Percentiles rank a stretch among this genome's conserved stretches.
Evolutionary conservation across 768 basidiomycete genomes (phyloP).

Genomic region (Boletus pseudo-olivaceus): DNA sequence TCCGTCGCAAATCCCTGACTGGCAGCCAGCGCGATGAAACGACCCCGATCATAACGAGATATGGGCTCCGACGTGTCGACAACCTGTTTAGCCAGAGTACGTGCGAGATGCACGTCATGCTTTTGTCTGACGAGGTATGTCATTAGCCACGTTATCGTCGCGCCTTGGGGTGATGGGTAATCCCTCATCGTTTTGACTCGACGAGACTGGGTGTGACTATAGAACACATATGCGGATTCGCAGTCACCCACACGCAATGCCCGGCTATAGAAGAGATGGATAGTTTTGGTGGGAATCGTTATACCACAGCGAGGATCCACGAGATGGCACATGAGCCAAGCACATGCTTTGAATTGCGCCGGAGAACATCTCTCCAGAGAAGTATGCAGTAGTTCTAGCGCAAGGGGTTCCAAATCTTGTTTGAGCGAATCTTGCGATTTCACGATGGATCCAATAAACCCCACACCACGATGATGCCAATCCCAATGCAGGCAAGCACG

Average conservation of each 20-base stretch:
- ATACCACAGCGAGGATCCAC: slow-evolving; percentile 29
- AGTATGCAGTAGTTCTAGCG: slow-evolving; percentile 43
- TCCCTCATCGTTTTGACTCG: slow-evolving; percentile 29
- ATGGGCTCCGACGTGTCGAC: slow-evolving; percentile 40
- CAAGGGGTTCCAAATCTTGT: slow-evolving; percentile 32
- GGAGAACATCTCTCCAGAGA: slow-evolving; percentile 36
- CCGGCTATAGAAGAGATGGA: slow-evolving; percentile 46
- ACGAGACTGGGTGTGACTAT: slow-evolving; percentile 40
- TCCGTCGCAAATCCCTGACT: slow-evolving; percentile 43
- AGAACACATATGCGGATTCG: slow-evolving; percentile 43
- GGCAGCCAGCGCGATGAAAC: slow-evolving; percentile 48
- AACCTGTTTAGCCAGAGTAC: slow-evolving; percentile 48
- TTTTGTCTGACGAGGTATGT: slow-evolving; percentile 37
- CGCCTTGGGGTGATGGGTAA: slow-evolving; percentile 51
- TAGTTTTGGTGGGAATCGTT: slow-evolving; percentile 40
- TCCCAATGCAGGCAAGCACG: slow-evolving; percentile 54
- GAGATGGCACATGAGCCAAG: slow-evolving; percentile 40
- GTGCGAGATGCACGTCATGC: slow-evolving; percentile 43
- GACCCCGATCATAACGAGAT: slow-evolving; percentile 42
- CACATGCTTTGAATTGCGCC: slow-evolving; percentile 38
- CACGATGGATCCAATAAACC: slow-evolving; percentile 34
- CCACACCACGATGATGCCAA: slow-evolving; percentile 44
- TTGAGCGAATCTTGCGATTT: slow-evolving; percentile 21
- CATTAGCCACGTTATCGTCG: slow-evolving; percentile 53
- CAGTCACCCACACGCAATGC: slow-evolving; percentile 31